These are phyloP conservation scores for Zoysia pacifica DNA, from an alignment of 176 grass and related monocot genomes.

Conservation along the genomic window DNA sequence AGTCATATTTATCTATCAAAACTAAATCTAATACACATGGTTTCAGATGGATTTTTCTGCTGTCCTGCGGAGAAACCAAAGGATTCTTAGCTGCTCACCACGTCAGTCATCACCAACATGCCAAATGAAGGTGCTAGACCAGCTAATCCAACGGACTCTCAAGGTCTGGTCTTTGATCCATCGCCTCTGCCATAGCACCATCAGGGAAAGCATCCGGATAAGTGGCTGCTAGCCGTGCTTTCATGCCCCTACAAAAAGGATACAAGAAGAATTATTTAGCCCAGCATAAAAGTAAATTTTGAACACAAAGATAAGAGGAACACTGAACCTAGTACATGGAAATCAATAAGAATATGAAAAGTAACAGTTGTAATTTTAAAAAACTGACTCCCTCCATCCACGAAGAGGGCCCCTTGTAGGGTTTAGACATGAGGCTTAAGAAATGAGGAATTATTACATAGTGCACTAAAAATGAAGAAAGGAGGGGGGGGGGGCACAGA, in stretches of 20 bases:
- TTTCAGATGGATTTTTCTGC: not conserved
- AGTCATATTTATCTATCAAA: not conserved
- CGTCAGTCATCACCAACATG: not conserved
- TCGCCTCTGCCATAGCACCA: slow-evolving; percentile 40
- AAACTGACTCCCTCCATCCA: not conserved
- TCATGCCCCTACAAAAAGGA: slow-evolving; percentile 61
- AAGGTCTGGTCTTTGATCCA: slow-evolving; percentile 91
- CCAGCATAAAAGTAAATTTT: not conserved
- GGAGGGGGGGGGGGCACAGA: no score
- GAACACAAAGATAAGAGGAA: slow-evolving; percentile 14
- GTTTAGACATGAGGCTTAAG: no score
- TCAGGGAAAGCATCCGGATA: slow-evolving; percentile 94
- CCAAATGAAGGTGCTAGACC: not conserved
- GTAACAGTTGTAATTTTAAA: not conserved
- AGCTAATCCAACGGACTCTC: slow-evolving; percentile 57
- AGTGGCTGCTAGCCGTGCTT: slow-evolving; percentile 67
- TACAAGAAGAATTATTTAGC: not conserved
- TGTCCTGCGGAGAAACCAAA: not conserved
- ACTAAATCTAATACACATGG: slow-evolving; percentile 8
- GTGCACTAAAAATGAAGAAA: no score
- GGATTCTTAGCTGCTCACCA: not conserved
- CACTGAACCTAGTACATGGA: not conserved
- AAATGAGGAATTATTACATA: no score
- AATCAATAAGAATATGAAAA: slow-evolving; percentile 19
- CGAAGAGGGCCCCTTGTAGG: no score